phyloP scores from a whole-genome alignment of 2,329 filamentous ascomycete species.

The Colletotrichum eleusines region DNA sequence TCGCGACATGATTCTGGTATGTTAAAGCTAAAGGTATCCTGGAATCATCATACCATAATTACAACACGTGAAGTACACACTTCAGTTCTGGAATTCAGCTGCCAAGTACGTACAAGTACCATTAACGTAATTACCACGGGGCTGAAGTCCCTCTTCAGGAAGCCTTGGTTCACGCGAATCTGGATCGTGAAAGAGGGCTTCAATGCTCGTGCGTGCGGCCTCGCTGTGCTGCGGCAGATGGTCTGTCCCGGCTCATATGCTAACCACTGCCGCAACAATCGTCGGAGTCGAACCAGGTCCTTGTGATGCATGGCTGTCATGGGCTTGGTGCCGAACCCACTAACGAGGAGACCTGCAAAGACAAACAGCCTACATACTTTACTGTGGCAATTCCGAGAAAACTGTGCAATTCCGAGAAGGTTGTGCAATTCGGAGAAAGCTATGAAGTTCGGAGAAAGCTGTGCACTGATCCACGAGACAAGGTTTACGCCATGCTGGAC shows the following conservation, averaged over 20 bases:
- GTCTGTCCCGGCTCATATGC: background rate
- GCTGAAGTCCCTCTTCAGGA: background rate
- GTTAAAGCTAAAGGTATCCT: no score
- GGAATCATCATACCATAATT: no score
- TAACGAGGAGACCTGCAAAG: background rate
- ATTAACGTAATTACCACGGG: no score
- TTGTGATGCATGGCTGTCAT: background rate
- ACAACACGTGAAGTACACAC: no score
- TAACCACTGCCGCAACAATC: background rate
- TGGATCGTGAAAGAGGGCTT: constrained; percentile 28
- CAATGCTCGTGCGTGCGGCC: background rate
- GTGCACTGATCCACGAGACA: constrained; percentile 7
- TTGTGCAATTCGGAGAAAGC: background rate
- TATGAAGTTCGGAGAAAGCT: constrained; percentile 3
- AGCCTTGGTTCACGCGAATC: constrained; percentile 17
- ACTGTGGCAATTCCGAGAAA: background rate
- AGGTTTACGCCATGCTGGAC: constrained; percentile 5
- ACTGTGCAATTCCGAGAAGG: constrained; percentile 13
- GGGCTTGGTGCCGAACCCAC: background rate
- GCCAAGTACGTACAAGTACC: no score
- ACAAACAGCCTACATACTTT: background rate
- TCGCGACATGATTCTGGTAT: no score
- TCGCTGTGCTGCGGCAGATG: background rate
- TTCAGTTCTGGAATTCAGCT: no score
- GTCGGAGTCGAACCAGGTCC: background rate